phyloP scores from a whole-genome alignment of 768 basidiomycete species.

The Phaeotremella skinneri region DNA sequence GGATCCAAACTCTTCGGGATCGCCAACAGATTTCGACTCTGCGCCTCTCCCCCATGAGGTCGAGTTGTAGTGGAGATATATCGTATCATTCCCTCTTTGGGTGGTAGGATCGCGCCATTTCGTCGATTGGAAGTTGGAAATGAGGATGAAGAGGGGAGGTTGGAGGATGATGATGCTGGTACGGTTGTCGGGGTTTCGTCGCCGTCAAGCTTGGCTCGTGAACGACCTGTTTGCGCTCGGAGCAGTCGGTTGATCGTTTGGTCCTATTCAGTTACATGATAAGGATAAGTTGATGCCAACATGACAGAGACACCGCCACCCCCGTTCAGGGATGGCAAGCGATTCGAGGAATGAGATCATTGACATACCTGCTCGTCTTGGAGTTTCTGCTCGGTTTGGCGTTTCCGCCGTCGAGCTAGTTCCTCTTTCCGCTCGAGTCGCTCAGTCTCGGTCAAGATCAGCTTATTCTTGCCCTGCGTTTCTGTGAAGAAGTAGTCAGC shows the following conservation, averaged over 20 bases:
- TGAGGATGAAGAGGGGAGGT: slow-evolving; percentile 9
- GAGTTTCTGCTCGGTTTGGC: slow-evolving; percentile 48
- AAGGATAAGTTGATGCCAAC: too few species aligned
- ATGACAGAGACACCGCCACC: too few species aligned
- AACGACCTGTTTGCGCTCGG: slow-evolving; percentile 47
- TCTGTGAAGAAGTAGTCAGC: slow-evolving; percentile 20
- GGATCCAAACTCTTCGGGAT: slow-evolving; percentile 24
- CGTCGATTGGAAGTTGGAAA: neutral
- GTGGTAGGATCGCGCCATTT: neutral
- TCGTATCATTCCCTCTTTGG: neutral
- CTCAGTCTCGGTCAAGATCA: slow-evolving; percentile 48
- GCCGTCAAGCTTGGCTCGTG: slow-evolving; percentile 38
- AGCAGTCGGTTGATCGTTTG: slow-evolving; percentile 51
- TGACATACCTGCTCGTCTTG: slow-evolving; percentile 49
- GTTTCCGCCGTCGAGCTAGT: slow-evolving; percentile 45
- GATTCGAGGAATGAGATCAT: neutral
- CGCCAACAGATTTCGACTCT: slow-evolving; percentile 12
- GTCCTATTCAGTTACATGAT: slow-evolving; percentile 28
- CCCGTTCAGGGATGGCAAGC: neutral
- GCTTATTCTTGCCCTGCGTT: slow-evolving; percentile 33
- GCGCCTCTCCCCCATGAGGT: neutral
- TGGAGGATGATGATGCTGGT: neutral
- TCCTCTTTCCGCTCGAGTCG: slow-evolving; percentile 43
- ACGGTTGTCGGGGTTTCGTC: slow-evolving; percentile 11
- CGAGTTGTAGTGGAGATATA: neutral